Percentiles rank a stretch among this genome's conserved stretches.
These are phyloP conservation scores for Sonneratia alba DNA, from an alignment of 345 rosid genomes.

Conservation along the genomic window DNA sequence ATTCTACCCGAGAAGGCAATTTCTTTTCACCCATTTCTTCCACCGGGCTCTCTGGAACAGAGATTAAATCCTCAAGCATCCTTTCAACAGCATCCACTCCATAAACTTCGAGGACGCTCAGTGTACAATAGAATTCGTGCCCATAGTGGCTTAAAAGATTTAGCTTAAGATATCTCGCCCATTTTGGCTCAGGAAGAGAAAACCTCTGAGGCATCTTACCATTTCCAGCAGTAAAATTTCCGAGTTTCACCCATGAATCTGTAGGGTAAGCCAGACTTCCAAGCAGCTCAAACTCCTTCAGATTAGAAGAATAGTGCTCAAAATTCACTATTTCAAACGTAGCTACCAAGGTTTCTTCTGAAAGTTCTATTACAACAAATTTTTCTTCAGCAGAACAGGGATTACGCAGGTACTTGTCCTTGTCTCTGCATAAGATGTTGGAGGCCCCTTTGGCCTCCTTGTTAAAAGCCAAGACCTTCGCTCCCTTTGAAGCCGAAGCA, in stretches of 20 bases:
- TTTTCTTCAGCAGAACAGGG: conserved; percentile 92
- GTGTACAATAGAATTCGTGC: conserved; percentile 87
- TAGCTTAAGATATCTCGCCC: conserved; percentile 81
- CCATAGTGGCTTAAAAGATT: conserved; percentile 72
- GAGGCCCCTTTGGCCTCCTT: conserved; percentile 94
- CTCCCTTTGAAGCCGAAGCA: conserved; percentile 86
- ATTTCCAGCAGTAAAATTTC: conserved; percentile 79
- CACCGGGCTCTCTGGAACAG: conserved; percentile 40
- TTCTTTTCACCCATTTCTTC: conserved; percentile 35
- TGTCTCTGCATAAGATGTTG: conserved; percentile 64
- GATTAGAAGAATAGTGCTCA: conserved; percentile 87
- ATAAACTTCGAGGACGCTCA: conserved; percentile 69
- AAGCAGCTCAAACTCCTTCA: conserved; percentile 72
- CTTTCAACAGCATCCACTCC: conserved; percentile 96
- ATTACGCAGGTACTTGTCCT: conserved; percentile 85
- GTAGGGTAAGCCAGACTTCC: conserved; percentile 90
- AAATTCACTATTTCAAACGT: conserved; percentile 78
- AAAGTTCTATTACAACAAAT: conserved; percentile 74
- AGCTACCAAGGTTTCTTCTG: conserved; percentile 87
- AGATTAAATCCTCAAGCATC: conserved; percentile 89
- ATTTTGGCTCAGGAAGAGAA: conserved; percentile 57
- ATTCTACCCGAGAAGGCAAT: conserved; percentile 22
- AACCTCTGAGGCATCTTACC: conserved; percentile 67
- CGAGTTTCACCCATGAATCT: conserved; percentile 70
- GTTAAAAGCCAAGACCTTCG: conserved; percentile 70